A percentile compares a stretch with the other conserved stretches of the same genome.
Conservation (phyloP, 2,329 filamentous ascomycete species). For the Xylariaceae sp. region DNA sequence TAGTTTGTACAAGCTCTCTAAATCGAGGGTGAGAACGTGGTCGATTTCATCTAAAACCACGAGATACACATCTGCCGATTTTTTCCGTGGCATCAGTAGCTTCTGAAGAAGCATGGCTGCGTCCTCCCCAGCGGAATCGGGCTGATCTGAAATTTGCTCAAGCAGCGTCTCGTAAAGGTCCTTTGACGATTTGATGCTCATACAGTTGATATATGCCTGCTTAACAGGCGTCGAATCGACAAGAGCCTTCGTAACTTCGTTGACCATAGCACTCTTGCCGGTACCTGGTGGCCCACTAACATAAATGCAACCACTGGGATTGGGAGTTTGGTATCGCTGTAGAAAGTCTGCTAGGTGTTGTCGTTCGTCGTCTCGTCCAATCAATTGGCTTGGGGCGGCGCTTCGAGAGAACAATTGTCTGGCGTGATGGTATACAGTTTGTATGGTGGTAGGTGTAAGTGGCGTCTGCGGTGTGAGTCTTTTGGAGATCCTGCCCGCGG, state of each 20-base stretch:
- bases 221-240: constrained; percentile 60
- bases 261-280: constrained; percentile 93
- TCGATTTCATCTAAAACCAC: constrained; percentile 95
- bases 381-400: constrained; percentile 73
- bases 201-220: constrained; percentile 90
- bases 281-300: constrained; percentile 95
- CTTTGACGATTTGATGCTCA: constrained; percentile 88
- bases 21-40: constrained; percentile 84
- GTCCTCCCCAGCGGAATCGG: constrained; percentile 67
- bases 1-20: constrained; percentile 88
- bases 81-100: constrained; percentile 71
- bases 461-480: constrained; percentile 80
- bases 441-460: constrained; percentile 68
- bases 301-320: constrained; percentile 82
- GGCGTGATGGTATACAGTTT: constrained; percentile 85
- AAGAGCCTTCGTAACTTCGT: constrained; percentile 72
- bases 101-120: constrained; percentile 71
- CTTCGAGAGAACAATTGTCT: constrained; percentile 86
- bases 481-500: constrained; percentile 75
- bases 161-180: constrained; percentile 84
- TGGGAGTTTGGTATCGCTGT: constrained; percentile 62
- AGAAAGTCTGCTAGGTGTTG: constrained; percentile 74
- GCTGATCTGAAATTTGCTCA: constrained; percentile 67
- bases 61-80: constrained; percentile 67
- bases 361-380: constrained; percentile 76